Percentiles rank a stretch among this genome's conserved stretches.
These are phyloP conservation scores for Calvatia gigantea DNA, from an alignment of 768 basidiomycete genomes.

Conservation along the genomic window DNA sequence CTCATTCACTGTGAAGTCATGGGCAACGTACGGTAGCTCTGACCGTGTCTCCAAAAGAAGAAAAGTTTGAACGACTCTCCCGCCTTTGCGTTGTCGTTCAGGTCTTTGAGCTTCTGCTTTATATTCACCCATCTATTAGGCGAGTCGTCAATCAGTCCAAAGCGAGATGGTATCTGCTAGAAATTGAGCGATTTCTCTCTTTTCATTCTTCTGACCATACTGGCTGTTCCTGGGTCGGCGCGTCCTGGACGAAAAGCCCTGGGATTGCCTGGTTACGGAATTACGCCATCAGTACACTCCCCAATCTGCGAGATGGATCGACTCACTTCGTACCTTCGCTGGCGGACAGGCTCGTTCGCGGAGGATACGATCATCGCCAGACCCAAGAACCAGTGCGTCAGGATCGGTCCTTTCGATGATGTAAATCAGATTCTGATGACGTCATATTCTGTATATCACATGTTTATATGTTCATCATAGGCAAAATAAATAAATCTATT, in stretches of 20 bases:
- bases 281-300: neutral
- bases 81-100: slow-evolving; percentile 40
- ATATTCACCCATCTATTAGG: slow-evolving; percentile 49
- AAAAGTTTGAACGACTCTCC: slow-evolving; percentile 57
- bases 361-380: neutral
- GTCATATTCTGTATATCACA: slow-evolving; percentile 1
- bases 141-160: slow-evolving; percentile 54
- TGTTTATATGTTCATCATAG: neutral
- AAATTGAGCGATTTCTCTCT: neutral
- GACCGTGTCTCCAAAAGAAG: slow-evolving; percentile 65
- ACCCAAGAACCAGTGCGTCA: neutral
- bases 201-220: neutral
- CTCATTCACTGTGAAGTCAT: neutral
- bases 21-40: slow-evolving; percentile 61
- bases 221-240: neutral
- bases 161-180: slow-evolving; percentile 47
- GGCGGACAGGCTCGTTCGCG: neutral
- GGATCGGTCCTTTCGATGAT: neutral
- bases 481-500: no score
- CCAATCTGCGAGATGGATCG: neutral
- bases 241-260: neutral
- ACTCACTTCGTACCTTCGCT: slow-evolving; percentile 2
- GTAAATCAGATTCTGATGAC: neutral
- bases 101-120: slow-evolving; percentile 31
- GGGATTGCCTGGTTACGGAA: neutral